Evolutionary conservation across 495 filamentous ascomycete genomes (phyloP).

Genomic region (Wilcoxina mikolae): DNA sequence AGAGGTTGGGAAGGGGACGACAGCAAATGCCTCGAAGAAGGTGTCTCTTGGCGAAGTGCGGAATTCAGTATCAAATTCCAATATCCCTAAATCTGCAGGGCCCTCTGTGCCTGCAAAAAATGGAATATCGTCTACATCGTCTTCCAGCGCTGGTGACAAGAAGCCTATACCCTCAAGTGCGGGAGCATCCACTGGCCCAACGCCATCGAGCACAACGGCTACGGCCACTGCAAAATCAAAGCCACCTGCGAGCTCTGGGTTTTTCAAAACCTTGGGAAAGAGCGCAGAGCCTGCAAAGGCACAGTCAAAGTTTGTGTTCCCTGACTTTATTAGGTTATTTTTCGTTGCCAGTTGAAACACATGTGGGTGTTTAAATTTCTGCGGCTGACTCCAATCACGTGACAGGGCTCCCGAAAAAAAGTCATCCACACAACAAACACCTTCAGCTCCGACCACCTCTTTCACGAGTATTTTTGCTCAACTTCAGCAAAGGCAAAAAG

Average conservation of each 20-base stretch:
- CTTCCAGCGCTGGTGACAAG: slow-evolving; percentile 18
- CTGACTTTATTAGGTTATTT: slow-evolving; percentile 16
- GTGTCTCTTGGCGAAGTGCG: slow-evolving; percentile 24
- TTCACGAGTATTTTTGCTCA: slow-evolving; percentile 29
- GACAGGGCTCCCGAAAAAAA: slow-evolving; percentile 26
- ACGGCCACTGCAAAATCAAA: slow-evolving; percentile 24
- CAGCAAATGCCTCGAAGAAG: slow-evolving; percentile 21
- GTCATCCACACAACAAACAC: slow-evolving; percentile 14
- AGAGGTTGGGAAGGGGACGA: slow-evolving; percentile 23
- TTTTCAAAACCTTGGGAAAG: slow-evolving; percentile 27
- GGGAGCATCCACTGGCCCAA: slow-evolving; percentile 21
- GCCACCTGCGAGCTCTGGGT: slow-evolving; percentile 24
- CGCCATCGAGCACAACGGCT: slow-evolving; percentile 17
- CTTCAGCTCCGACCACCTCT: slow-evolving; percentile 12
- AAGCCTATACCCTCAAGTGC: slow-evolving; percentile 27
- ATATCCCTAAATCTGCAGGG: slow-evolving; percentile 23
- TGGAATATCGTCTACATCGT: slow-evolving; percentile 13
- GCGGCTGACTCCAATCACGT: slow-evolving; percentile 24
- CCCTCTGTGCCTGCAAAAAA: slow-evolving; percentile 22
- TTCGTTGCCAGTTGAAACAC: slow-evolving; percentile 7
- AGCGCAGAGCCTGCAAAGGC: slow-evolving; percentile 21
- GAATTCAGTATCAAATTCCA: slow-evolving; percentile 21
- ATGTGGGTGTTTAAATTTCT: slow-evolving; percentile 16
- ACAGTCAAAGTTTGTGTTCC: slow-evolving; percentile 26
- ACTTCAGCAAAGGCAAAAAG: slow-evolving; percentile 25